Percentiles rank a stretch among this genome's conserved stretches.
Evolutionary conservation across 148 eudicot genomes (phyloP).

Genomic region (Spergularia marina): DNA sequence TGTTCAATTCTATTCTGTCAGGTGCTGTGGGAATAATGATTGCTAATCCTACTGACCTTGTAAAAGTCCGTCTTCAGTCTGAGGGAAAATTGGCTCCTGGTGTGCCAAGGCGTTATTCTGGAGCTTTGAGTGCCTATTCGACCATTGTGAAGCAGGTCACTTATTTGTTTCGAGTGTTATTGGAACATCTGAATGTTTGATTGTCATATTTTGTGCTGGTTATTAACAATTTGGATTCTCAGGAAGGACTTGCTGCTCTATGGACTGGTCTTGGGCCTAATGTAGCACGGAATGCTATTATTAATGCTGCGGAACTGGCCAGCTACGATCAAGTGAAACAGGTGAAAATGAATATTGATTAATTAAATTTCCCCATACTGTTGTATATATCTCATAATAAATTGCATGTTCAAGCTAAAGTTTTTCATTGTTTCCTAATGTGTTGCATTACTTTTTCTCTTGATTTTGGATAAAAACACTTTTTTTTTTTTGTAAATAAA

Average conservation of each 20-base stretch:
- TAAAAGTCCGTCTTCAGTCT: conserved; percentile 95
- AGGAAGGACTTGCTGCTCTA: conserved; percentile 90
- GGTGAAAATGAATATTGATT: conserved; percentile 36
- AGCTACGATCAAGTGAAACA: conserved; percentile 99
- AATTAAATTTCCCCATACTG: background rate
- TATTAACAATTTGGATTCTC: conserved; percentile 15
- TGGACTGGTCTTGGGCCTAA: conserved; percentile 99
- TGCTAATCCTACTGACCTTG: conserved; percentile 98
- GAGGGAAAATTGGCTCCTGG: conserved; percentile 93
- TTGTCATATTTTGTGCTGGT: conserved; percentile 1
- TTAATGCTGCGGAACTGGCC: conserved; percentile 98
- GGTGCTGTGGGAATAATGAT: conserved; percentile 78
- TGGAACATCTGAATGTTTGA: background rate
- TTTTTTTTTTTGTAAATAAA: too few species aligned
- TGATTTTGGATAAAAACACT: too few species aligned
- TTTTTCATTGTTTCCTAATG: too few species aligned
- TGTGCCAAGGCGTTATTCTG: conserved; percentile 84
- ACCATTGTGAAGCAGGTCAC: conserved; percentile 78
- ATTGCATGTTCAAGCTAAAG: background rate
- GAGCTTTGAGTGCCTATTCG: conserved; percentile 92
- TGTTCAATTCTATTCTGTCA: conserved; percentile 22
- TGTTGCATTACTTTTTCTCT: too few species aligned
- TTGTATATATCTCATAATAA: background rate
- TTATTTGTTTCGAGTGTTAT: background rate
- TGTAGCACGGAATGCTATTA: conserved; percentile 92